Base-by-base conservation (phyloP, 139 green algal genomes). In the Chlamydomonas sp. region DNA sequence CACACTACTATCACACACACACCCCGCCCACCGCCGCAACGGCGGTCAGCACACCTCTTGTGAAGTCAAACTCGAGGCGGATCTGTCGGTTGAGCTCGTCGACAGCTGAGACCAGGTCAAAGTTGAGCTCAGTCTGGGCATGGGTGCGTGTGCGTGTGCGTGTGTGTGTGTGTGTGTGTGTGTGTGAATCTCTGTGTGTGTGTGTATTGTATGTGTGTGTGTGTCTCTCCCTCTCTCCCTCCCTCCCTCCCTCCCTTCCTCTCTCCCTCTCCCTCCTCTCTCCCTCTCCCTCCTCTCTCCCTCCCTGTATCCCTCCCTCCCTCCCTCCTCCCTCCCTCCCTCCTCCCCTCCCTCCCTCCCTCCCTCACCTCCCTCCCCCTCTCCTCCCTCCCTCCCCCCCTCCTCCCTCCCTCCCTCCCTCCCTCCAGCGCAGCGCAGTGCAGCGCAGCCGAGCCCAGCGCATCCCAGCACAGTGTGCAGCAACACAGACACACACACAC, bases 11-110 rank as follows among this genome's bases (percentile, higher is more conserved):
- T n/a, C n/a, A n/a, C n/a, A n/a, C n/a, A n/a, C n/a, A n/a, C n/a
- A n/a, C n/a, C n/a, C n/a, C n/a, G n/a, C n/a, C n/a, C n/a, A n/a
- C n/a, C n/a, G n/a, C n/a, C n/a, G n/a, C n/a, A n/a, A n/a, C n/a
- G n/a, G n/a, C n/a, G n/a, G n/a, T 13, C 16, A 50, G 5, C 35
- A 50, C 62, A 35, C 67, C 83, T 79, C 82, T 74, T 20, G 67
- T 72, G 67, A 97, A 97, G 70, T 96, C 89, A 77, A 97, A 96
- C 79, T 97, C 91, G 30, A 96, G 78, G 36, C 73, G 69, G 47
- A 96, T 90, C 75, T 96, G 90, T 47, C 78, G 78, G 35, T 88
- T 83, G 47, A 97, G 85, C 83, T 97, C 91, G 65, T 94, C 88
- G 31, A 97, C 88, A 24, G 91, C 90, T 1, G 78, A 90, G 31